Conservation (phyloP, 1,284 basidiomycete genomes). For the Coriolopsis trogii region DNA sequence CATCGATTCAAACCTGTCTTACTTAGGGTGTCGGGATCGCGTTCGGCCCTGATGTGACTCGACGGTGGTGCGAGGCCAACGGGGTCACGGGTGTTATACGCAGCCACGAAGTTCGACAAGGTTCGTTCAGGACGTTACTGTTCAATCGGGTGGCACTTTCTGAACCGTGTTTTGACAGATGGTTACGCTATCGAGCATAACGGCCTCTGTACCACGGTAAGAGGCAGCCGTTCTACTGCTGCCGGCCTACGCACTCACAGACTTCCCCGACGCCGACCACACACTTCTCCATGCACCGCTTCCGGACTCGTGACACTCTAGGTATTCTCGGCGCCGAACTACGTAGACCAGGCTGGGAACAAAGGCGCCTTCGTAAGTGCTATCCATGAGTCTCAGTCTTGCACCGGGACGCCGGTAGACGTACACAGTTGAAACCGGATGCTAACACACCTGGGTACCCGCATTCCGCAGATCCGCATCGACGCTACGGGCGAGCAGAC, state of each 20-base stretch:
- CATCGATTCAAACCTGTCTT: neutral
- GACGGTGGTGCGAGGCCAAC: slow-evolving; percentile 87
- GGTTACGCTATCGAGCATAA: slow-evolving; percentile 91
- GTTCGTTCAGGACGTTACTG: slow-evolving; percentile 40
- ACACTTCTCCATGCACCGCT: neutral
- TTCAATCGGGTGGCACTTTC: slow-evolving; percentile 1
- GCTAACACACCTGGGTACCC: neutral
- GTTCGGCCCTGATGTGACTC: slow-evolving; percentile 94
- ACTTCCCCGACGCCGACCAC: neutral
- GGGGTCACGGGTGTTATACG: slow-evolving; percentile 89
- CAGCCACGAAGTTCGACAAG: slow-evolving; percentile 96
- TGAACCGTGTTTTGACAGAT: slow-evolving; percentile 45
- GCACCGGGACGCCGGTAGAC: neutral
- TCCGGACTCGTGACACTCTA: slow-evolving; percentile 30
- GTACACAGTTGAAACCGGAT: neutral
- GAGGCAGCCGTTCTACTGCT: slow-evolving; percentile 15
- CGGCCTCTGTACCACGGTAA: slow-evolving; percentile 85
- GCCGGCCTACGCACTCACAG: neutral
- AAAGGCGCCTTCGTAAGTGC: slow-evolving; percentile 76
- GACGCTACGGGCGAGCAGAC: slow-evolving; percentile 75
- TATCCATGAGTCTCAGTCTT: slow-evolving; percentile 1
- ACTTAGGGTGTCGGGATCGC: slow-evolving; percentile 89
- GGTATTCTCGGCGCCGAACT: slow-evolving; percentile 86
- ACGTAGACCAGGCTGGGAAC: slow-evolving; percentile 82
- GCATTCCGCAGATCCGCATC: slow-evolving; percentile 68